Evolutionary conservation across 2,329 filamentous ascomycete genomes (phyloP).

Genomic region (Penicillium aurantiogriseum): DNA sequence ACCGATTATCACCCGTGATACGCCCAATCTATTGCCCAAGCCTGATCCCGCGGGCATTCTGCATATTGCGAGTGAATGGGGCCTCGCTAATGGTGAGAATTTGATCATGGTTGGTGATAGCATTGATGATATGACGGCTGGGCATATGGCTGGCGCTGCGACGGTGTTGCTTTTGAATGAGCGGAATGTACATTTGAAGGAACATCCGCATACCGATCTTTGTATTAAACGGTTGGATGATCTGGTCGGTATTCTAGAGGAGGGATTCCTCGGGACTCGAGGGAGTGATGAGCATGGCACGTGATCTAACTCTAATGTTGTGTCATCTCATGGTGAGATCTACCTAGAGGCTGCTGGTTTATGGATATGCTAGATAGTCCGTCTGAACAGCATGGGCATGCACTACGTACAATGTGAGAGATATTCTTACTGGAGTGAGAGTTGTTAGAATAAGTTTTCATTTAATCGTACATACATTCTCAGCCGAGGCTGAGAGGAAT

Average conservation of each 20-base stretch:
- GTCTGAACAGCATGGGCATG: neutral
- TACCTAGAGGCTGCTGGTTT: neutral
- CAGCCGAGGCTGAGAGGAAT: neutral
- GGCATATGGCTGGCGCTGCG: slow-evolving; percentile 75
- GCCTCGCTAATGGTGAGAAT: slow-evolving; percentile 51
- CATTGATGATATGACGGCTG: slow-evolving; percentile 90
- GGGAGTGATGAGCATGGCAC: slow-evolving; percentile 18
- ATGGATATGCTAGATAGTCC: neutral
- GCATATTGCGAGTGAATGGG: slow-evolving; percentile 79
- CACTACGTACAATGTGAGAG: neutral
- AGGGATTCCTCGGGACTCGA: slow-evolving; percentile 63
- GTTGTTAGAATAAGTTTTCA: neutral
- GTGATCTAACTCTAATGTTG: neutral
- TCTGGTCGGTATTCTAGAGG: slow-evolving; percentile 69
- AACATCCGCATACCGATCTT: slow-evolving; percentile 74
- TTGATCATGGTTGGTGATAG: slow-evolving; percentile 63
- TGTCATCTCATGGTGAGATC: neutral
- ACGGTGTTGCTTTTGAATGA: slow-evolving; percentile 86
- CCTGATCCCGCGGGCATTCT: slow-evolving; percentile 84
- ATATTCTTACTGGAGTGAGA: neutral
- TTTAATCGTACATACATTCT: slow-evolving; percentile 3
- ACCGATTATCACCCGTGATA: slow-evolving; percentile 82
- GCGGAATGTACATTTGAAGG: slow-evolving; percentile 68
- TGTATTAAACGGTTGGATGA: slow-evolving; percentile 72
- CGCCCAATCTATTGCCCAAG: slow-evolving; percentile 66